Evolutionary conservation across 108 stramenopile species (phyloP).

Genomic region (Bacterosira constricta): DNA sequence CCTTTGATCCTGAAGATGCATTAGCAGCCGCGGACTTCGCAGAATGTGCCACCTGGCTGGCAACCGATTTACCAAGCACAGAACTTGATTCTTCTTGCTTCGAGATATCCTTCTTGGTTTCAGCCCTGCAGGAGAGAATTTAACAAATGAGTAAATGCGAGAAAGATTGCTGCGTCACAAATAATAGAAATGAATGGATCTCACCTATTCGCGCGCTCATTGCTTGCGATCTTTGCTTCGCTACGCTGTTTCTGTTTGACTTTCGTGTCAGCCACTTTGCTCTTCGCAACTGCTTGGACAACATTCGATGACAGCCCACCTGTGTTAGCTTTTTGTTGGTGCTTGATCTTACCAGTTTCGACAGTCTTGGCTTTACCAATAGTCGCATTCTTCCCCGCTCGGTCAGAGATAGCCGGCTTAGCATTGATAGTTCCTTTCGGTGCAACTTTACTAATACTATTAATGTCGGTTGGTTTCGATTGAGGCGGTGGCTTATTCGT

Average conservation of each 20-base stretch:
- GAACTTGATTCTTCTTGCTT: not conserved
- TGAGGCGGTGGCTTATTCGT: not conserved
- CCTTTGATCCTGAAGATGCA: not conserved
- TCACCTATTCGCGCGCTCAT: not conserved
- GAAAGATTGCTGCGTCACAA: too few relatives aligned
- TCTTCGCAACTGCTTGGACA: not conserved
- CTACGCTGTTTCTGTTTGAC: conserved; percentile 8
- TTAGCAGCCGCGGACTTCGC: not conserved
- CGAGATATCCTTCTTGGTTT: not conserved
- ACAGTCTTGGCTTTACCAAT: not conserved
- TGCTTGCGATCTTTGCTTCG: conserved; percentile 7
- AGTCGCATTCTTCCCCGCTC: too few relatives aligned
- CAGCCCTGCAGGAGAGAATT: not conserved
- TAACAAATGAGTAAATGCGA: not conserved
- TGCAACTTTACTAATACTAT: not conserved
- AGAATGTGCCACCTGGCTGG: not conserved
- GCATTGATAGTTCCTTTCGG: not conserved
- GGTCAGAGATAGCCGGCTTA: too few relatives aligned
- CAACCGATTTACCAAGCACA: not conserved
- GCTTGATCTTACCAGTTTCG: not conserved
- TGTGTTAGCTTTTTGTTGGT: not conserved
- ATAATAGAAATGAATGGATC: not conserved
- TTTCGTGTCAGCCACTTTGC: conserved; percentile 6
- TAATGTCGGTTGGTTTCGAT: not conserved
- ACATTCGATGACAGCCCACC: not conserved